Percentiles rank a stretch among this genome's conserved stretches.
These are phyloP conservation scores for Claviceps sp. DNA, from an alignment of 2,329 filamentous ascomycete genomes.

Conservation along the genomic window DNA sequence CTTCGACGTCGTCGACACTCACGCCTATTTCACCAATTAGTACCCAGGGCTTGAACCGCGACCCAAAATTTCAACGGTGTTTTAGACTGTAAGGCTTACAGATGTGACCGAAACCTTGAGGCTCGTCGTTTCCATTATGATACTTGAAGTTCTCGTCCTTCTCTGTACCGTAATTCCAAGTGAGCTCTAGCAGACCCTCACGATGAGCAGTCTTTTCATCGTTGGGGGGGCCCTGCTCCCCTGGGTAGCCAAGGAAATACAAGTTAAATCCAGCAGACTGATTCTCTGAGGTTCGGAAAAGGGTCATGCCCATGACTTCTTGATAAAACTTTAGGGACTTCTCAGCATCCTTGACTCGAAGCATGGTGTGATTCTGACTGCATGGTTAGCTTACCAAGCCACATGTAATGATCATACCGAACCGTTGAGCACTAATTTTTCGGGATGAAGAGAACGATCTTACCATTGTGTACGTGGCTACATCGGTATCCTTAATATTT, in stretches of 20 bases:
- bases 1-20: slow-evolving; percentile 75
- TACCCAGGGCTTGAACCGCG: neutral
- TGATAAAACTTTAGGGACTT: slow-evolving; percentile 69
- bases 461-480: slow-evolving; percentile 59
- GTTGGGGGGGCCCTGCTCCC: slow-evolving; percentile 36
- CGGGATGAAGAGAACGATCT: slow-evolving; percentile 1
- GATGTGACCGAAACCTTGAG: slow-evolving; percentile 90
- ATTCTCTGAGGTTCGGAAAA: slow-evolving; percentile 61
- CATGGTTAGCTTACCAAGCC: neutral
- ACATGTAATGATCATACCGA: neutral
- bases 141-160: slow-evolving; percentile 75
- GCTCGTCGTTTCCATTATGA: slow-evolving; percentile 82
- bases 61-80: neutral
- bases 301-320: slow-evolving; percentile 77
- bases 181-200: slow-evolving; percentile 82
- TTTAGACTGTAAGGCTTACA: slow-evolving; percentile 38
- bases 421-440: too few relatives aligned
- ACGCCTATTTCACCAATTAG: slow-evolving; percentile 39
- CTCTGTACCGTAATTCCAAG: slow-evolving; percentile 75
- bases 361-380: slow-evolving; percentile 76
- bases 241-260: slow-evolving; percentile 80
- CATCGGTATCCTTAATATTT: slow-evolving; percentile 56
- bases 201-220: slow-evolving; percentile 46
- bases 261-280: slow-evolving; percentile 66
- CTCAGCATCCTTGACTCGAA: slow-evolving; percentile 74